These are phyloP conservation scores for Pichia sp. DNA, from an alignment of 1,139 yeast species.

Conservation along the genomic window DNA sequence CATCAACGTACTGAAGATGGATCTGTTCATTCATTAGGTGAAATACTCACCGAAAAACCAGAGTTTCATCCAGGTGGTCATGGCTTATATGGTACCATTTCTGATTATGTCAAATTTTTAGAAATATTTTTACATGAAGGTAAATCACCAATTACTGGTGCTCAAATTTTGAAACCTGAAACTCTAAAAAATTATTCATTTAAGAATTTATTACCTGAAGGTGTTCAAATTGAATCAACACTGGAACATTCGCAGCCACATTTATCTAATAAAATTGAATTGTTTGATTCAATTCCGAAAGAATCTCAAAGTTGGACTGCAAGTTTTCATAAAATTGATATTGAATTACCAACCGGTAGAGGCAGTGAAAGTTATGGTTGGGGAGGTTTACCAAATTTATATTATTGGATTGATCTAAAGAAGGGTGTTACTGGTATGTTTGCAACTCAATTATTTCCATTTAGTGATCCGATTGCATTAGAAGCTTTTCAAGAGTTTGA, in stretches of 20 bases:
- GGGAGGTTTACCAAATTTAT: conserved; percentile 13
- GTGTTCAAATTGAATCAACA: conserved; percentile 6
- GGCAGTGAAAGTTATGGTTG: conserved; percentile 1
- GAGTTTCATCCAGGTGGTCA: conserved; percentile 14
- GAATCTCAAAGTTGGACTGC: conserved; percentile 12
- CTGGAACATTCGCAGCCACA: conserved; percentile 10
- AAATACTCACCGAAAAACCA: not conserved
- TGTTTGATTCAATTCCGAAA: conserved; percentile 5
- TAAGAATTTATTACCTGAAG: conserved; percentile 8
- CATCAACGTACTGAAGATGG: conserved; percentile 4
- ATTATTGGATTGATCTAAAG: conserved; percentile 12
- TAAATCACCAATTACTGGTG: conserved; percentile 6
- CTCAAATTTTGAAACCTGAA: conserved; percentile 9
- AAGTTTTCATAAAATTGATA: conserved; percentile 10
- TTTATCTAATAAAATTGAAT: conserved; percentile 3
- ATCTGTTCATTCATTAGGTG: not conserved
- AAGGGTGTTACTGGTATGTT: conserved; percentile 10
- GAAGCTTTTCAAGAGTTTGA: conserved; percentile 6
- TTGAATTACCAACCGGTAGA: conserved; percentile 10
- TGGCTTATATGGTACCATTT: conserved; percentile 9
- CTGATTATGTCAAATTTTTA: conserved; percentile 10
- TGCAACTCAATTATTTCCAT: conserved; percentile 13
- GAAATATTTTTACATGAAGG: conserved; percentile 13
- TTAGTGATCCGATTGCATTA: conserved; percentile 2
- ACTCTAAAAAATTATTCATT: conserved; percentile 9